Conservation (phyloP, 805 yeast species). For the Tanozyma kutaoensis region DNA sequence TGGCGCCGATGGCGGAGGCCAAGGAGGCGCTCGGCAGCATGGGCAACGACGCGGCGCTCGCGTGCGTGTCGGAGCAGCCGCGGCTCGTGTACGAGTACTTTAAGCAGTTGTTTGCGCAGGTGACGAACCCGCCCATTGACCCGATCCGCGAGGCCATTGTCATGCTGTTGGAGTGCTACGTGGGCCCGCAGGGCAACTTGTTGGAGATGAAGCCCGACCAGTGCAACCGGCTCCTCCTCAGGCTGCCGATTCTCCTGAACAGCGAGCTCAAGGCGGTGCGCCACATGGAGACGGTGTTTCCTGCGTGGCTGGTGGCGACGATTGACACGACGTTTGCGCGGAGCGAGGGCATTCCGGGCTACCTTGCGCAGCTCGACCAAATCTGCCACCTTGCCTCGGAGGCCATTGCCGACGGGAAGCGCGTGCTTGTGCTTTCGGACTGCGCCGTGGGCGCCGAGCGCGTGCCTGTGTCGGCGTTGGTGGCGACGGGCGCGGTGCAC, state of each 20-base stretch:
- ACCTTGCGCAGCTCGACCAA: constrained; percentile 71
- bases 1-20: constrained; percentile 94
- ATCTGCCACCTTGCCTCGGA: constrained; percentile 79
- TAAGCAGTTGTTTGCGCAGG: constrained; percentile 94
- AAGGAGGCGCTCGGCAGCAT: constrained; percentile 95
- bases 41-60: constrained; percentile 97
- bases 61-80: constrained; percentile 91
- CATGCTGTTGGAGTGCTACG: constrained; percentile 92
- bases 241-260: constrained; percentile 70
- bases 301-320: constrained; percentile 71
- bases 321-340: constrained; percentile 86
- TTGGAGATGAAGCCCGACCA: constrained; percentile 87
- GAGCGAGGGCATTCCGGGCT: constrained; percentile 75
- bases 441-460: constrained; percentile 43
- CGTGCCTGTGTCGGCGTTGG: constrained; percentile 72
- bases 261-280: constrained; percentile 64
- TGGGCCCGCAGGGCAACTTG: constrained; percentile 97
- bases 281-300: constrained; percentile 61
- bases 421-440: constrained; percentile 70
- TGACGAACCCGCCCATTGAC: constrained; percentile 96
- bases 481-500: constrained; percentile 96
- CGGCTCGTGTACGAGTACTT: constrained; percentile 84
- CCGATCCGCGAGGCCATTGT: constrained; percentile 95
- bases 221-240: constrained; percentile 75
- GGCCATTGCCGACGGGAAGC: constrained; percentile 65